Evolutionary conservation across 345 rosid genomes (phyloP).

Genomic region (Physaria fendleri): DNA sequence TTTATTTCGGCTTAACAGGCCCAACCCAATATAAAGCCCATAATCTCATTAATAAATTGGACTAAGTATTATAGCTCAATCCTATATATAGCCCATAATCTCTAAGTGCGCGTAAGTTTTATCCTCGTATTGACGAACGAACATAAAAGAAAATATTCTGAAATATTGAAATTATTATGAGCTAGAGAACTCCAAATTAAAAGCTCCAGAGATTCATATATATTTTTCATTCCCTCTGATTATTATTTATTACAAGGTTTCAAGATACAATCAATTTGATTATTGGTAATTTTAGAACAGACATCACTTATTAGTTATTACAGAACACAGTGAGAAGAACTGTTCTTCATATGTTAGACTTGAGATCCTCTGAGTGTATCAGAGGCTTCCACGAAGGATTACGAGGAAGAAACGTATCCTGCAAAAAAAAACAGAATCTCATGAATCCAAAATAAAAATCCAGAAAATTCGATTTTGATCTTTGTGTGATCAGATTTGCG

Average conservation of each 20-base stretch:
- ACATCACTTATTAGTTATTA: not conserved
- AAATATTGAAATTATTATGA: too few relatives aligned
- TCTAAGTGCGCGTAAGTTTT: too few relatives aligned
- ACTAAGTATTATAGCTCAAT: too few relatives aligned
- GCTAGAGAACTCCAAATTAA: too few relatives aligned
- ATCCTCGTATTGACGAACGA: too few relatives aligned
- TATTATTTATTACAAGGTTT: not conserved
- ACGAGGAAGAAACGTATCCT: conserved; percentile 74
- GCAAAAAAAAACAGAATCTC: not conserved
- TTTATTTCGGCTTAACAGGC: too few relatives aligned
- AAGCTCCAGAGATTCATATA: not conserved
- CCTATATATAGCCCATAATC: too few relatives aligned
- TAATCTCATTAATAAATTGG: too few relatives aligned
- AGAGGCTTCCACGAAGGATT: conserved; percentile 56
- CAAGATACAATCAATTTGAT: not conserved
- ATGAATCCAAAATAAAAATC: not conserved
- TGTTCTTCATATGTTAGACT: conserved; percentile 34
- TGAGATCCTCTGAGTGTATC: conserved; percentile 36
- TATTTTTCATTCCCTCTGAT: not conserved
- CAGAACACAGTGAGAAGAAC: not conserved
- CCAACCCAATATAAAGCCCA: too few relatives aligned
- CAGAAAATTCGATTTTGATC: not conserved
- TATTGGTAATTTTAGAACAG: not conserved
- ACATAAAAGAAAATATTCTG: too few relatives aligned
- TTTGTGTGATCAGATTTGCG: too few relatives aligned